Percentiles rank a stretch among this genome's conserved stretches.
Evolutionary conservation across 768 basidiomycete genomes (phyloP).

Genomic region (Glaciozyma antarctica): DNA sequence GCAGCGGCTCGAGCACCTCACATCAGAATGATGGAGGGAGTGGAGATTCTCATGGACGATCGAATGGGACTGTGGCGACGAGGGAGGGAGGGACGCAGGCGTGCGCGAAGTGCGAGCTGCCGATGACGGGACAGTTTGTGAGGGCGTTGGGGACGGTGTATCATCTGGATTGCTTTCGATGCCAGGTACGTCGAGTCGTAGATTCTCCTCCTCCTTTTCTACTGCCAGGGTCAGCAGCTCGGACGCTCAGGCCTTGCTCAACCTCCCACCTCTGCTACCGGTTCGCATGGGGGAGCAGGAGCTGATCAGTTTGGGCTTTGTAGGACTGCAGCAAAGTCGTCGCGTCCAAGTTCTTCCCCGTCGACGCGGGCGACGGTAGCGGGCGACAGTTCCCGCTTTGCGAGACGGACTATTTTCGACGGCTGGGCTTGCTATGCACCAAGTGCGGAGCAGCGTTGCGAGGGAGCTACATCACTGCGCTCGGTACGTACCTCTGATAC

Average conservation of each 20-base stretch:
- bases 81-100: not conserved
- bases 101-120: conserved; percentile 42
- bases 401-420: conserved; percentile 93
- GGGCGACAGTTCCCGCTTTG: conserved; percentile 88
- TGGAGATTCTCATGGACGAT: no score
- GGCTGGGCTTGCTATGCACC: conserved; percentile 89
- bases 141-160: conserved; percentile 86
- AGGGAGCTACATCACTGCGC: conserved; percentile 98
- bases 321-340: conserved; percentile 96
- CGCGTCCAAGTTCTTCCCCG: conserved; percentile 96
- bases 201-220: not conserved
- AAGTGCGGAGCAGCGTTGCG: conserved; percentile 89
- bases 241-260: not conserved
- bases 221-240: not conserved
- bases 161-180: conserved; percentile 97
- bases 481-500: conserved; percentile 56
- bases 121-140: conserved; percentile 87
- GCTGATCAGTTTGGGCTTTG: conserved; percentile 9
- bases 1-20: not conserved
- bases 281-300: not conserved
- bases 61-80: not conserved
- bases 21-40: not conserved
- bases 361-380: conserved; percentile 65
- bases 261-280: not conserved
- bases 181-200: conserved; percentile 57